Base-by-base conservation (phyloP, 805 yeast genomes). In the Monosporozyma aerobia region DNA sequence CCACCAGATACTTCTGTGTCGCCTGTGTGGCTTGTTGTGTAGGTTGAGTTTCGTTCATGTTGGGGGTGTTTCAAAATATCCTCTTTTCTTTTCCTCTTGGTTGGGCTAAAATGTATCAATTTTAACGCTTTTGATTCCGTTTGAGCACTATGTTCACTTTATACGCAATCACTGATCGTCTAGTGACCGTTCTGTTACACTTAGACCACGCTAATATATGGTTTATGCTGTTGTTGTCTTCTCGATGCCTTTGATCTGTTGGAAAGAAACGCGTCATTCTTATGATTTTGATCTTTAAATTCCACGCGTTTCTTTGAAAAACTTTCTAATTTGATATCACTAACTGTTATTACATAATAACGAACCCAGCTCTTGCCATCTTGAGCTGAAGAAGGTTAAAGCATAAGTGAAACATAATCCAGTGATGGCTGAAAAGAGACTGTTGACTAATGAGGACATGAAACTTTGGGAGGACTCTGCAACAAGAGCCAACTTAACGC, bases 401-500 rank as follows among this genome's bases (percentile, higher is more conserved):
- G 19, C 14, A 22, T 25, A 35, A 44, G 25, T 3, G 9, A 11
- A 9, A 29, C 13, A 7, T 29, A n/a, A 35, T 13, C 13, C 16
- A 13, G n/a, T 3, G 7, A 51, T 47, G 5, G 77, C 77, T 1
- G 63, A 65, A 10, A 73, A 76, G 59, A 68, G 90, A 52, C 74
- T 88, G 8, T 58, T 79, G 9, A 77, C 81, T 0, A 63, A 69
- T 0, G 74, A 75, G 0, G 98, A 92, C 63, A 63, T 92, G 60
- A 74, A 71, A 10, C 63, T 71, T 51, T 92, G 95, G 83, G 63
- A 69, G 14, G 65, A 57, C 0, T 79, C 88, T 7, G 57, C 66
- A 2, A 77, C 85, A 0, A 80, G 80, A 62, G 56, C 65, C 0
- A 73, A 71, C 3, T 57, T 92, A 1, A 55, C 85, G 3, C 63